These are phyloP conservation scores for Chrysoporthe cubensis DNA, from an alignment of 2,329 filamentous ascomycete genomes.

Conservation along the genomic window DNA sequence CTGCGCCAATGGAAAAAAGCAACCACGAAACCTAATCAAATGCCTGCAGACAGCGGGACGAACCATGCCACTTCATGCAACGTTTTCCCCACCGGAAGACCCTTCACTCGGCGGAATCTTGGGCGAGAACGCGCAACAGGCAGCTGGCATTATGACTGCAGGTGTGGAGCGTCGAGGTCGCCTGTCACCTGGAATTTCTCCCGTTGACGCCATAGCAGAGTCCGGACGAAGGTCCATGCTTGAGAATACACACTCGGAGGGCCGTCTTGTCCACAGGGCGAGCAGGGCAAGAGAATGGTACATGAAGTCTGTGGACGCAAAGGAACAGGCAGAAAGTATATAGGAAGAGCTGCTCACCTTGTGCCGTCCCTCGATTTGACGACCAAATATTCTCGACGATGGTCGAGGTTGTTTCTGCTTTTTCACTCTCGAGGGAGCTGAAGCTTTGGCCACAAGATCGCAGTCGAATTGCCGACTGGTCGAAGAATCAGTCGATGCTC, in stretches of 20 bases:
- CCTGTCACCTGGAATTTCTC: not conserved
- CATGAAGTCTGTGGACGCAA: not conserved
- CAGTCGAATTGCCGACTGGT: not conserved
- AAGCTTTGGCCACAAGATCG: not conserved
- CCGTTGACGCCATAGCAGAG: not conserved
- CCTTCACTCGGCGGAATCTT: conserved; percentile 6
- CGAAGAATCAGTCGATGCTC: not conserved
- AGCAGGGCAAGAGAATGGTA: not conserved
- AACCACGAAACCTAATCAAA: conserved; percentile 1
- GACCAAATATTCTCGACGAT: not conserved
- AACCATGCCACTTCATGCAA: conserved; percentile 16
- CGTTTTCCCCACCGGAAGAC: conserved; percentile 17
- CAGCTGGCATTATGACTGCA: not conserved
- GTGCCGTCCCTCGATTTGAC: not conserved
- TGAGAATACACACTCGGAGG: not conserved
- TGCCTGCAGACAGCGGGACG: conserved; percentile 5
- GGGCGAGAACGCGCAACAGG: not conserved
- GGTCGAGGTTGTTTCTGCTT: not conserved
- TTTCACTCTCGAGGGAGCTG: not conserved
- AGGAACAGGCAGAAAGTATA: not conserved
- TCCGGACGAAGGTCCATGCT: not conserved
- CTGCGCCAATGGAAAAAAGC: conserved; percentile 11
- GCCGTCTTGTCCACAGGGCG: not conserved
- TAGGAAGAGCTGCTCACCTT: conserved; percentile 4
- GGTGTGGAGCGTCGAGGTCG: not conserved